phyloP scores from a whole-genome alignment of 257 asterid species.

The Ehretia macrophylla region DNA sequence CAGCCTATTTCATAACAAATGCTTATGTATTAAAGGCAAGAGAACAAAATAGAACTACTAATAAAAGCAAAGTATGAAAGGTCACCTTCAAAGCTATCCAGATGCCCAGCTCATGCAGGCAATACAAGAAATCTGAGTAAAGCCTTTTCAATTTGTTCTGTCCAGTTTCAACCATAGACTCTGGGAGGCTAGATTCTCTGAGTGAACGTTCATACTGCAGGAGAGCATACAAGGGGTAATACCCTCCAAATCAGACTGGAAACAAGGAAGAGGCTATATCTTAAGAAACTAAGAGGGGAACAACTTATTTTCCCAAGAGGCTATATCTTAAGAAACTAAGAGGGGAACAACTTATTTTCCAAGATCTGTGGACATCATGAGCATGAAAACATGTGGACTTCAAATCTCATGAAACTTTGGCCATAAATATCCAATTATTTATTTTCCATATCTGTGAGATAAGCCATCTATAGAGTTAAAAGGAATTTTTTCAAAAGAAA shows the following conservation, averaged over 20 bases:
- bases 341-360: no score
- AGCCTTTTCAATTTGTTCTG: conserved; percentile 37
- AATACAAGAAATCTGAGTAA: conserved; percentile 36
- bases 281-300: no score
- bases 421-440: no score
- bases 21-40: background rate
- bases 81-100: conserved; percentile 77
- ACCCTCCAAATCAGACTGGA: background rate
- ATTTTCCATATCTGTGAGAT: no score
- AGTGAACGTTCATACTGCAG: conserved; percentile 46
- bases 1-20: conserved; percentile 45
- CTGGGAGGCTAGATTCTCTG: conserved; percentile 16
- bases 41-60: background rate
- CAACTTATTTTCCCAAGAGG: no score
- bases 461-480: no score
- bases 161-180: conserved; percentile 35
- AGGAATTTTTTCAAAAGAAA: no score
- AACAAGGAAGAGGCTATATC: background rate
- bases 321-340: no score
- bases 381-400: no score
- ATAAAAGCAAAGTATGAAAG: background rate
- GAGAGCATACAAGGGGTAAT: conserved; percentile 15
- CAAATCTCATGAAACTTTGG: no score
- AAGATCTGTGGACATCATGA: no score
- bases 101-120: conserved; percentile 67